Conservation (phyloP, 2,329 filamentous ascomycete genomes). For the Aspergillus fijiensis region DNA sequence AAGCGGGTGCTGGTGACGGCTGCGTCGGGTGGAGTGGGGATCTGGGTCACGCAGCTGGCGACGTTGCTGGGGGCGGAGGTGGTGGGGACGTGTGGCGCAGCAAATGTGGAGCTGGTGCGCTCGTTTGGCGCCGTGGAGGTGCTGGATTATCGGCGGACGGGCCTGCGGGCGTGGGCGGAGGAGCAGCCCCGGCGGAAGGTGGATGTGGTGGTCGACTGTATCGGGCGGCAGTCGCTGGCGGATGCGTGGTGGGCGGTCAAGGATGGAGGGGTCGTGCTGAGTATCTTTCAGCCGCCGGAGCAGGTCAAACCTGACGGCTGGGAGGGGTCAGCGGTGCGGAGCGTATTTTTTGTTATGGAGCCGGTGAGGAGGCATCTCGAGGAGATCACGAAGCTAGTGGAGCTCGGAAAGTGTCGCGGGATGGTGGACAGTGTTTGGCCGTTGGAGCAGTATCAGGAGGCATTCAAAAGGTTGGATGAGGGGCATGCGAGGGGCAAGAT, state of each 20-base stretch:
- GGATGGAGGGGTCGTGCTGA: constrained; percentile 39
- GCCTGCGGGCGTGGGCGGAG: constrained; percentile 32
- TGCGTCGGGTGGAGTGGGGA: constrained; percentile 47
- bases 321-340: constrained; percentile 27
- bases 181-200: constrained; percentile 30
- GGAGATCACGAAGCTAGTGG: constrained; percentile 41
- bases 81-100: constrained; percentile 40
- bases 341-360: constrained; percentile 46
- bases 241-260: constrained; percentile 46
- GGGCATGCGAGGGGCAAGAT: constrained; percentile 48
- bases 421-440: constrained; percentile 45
- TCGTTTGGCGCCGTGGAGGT: constrained; percentile 43
- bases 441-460: constrained; percentile 42
- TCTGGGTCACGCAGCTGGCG: constrained; percentile 43
- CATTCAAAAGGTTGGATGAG: constrained; percentile 40
- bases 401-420: constrained; percentile 36
- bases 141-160: constrained; percentile 39
- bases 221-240: constrained; percentile 43
- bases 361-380: constrained; percentile 38
- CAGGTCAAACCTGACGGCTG: constrained; percentile 28
- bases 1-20: constrained; percentile 48
- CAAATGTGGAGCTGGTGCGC: constrained; percentile 42
- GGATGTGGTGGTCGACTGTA: constrained; percentile 48
- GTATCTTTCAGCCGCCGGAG: constrained; percentile 42
- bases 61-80: constrained; percentile 34